Evolutionary conservation across 495 filamentous ascomycete genomes (phyloP).

Genomic region (Massariosphaeria phaeospora): DNA sequence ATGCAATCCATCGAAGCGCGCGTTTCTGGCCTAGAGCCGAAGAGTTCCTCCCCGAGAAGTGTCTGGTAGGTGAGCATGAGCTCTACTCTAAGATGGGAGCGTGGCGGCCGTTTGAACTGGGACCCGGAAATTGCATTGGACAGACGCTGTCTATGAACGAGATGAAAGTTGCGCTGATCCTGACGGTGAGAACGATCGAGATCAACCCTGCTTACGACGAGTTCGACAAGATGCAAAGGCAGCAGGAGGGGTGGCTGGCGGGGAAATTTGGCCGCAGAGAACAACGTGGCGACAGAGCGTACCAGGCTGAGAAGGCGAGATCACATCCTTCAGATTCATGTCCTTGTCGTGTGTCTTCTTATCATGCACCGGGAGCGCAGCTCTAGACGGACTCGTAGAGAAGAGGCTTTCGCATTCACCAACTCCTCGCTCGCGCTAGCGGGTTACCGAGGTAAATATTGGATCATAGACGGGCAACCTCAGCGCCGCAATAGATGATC

Average conservation of each 20-base stretch:
- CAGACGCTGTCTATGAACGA: constrained; percentile 40
- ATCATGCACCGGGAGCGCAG: too few relatives aligned
- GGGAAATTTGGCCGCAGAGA: too few relatives aligned
- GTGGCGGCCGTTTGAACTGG: constrained; percentile 29
- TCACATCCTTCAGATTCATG: too few relatives aligned
- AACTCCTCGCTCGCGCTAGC: too few relatives aligned
- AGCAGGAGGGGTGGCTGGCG: background rate
- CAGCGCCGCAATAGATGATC: too few relatives aligned
- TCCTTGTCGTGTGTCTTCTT: too few relatives aligned
- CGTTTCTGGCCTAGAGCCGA: background rate
- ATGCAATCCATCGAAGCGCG: constrained; percentile 20
- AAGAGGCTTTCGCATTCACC: too few relatives aligned
- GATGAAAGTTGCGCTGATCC: constrained; percentile 41
- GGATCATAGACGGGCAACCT: too few relatives aligned
- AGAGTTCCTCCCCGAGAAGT: constrained; percentile 19
- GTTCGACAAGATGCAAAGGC: background rate
- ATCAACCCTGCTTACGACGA: constrained; percentile 32
- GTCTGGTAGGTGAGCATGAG: background rate
- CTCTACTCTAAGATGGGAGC: background rate
- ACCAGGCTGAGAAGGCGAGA: too few relatives aligned
- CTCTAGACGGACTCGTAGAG: too few relatives aligned
- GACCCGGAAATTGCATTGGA: constrained; percentile 52
- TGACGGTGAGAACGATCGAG: constrained; percentile 48
- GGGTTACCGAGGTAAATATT: too few relatives aligned
- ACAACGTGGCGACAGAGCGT: too few relatives aligned